Evolutionary conservation across 176 grass and related monocot species (phyloP).

Genomic region (Carex kokanica): DNA sequence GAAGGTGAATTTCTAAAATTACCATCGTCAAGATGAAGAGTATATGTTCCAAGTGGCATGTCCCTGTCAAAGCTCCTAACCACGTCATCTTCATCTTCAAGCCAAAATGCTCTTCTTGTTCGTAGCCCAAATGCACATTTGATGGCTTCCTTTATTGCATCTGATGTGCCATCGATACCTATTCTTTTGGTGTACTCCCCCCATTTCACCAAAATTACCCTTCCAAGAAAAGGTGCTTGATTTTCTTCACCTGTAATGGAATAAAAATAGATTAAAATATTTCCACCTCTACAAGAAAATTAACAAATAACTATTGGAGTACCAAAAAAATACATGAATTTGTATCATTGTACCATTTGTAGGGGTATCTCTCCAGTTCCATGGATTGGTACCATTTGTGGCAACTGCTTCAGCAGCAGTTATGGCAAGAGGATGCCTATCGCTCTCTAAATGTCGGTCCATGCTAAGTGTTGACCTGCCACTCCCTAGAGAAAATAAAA

Average conservation of each 20-base stretch:
- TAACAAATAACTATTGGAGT: not conserved
- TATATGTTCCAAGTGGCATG: constrained; percentile 82
- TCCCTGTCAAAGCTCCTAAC: constrained; percentile 82
- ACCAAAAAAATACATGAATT: not conserved
- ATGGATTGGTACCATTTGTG: constrained; percentile 81
- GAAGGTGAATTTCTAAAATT: constrained; percentile 4
- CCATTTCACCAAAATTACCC: constrained; percentile 94
- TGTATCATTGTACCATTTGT: constrained; percentile 79
- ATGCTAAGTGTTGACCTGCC: constrained; percentile 67
- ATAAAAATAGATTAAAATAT: not conserved
- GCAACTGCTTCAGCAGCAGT: constrained; percentile 63
- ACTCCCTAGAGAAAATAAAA: constrained; percentile 47
- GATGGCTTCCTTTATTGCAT: constrained; percentile 95
- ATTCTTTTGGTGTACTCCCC: constrained; percentile 87
- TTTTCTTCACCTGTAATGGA: constrained; percentile 60
- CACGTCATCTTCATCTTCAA: constrained; percentile 93
- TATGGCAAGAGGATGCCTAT: constrained; percentile 66
- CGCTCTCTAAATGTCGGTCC: constrained; percentile 62
- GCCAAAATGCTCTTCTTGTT: constrained; percentile 95
- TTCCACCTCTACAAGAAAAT: constrained; percentile 4
- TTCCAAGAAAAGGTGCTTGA: constrained; percentile 56
- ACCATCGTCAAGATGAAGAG: constrained; percentile 75
- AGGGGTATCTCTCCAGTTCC: constrained; percentile 95
- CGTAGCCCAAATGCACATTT: constrained; percentile 88
- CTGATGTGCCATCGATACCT: constrained; percentile 81